Evolutionary conservation across 2,329 filamentous ascomycete species (phyloP), one percentile per base, ranked within the genome.

Genomic region (Fusarium pseudoanthophilum): DNA sequence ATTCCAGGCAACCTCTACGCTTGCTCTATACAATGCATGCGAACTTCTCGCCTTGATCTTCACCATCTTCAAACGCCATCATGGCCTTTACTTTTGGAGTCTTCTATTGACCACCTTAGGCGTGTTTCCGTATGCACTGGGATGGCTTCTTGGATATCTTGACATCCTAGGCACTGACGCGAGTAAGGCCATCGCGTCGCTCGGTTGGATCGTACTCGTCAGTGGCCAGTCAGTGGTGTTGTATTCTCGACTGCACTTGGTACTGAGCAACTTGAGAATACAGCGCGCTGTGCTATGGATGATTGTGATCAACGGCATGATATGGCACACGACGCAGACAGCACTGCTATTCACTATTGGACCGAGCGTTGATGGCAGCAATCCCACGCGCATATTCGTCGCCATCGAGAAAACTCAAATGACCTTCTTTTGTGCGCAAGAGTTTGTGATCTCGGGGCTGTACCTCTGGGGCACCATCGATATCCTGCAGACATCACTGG

Each of bases 361-460:
- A 11, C 45, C 67, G 3, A 53, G 40, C 5, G 34, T 40, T 4
- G 26, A 56, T 5, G 63, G 57, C 9, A 26, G 32, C 2, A 36
- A 43, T 16, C 56, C 24, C 11, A 36, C 52, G 9, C 42, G 18
- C 8, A 20, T 53, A 16, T 71, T 67, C 20, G 37, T 55, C 18
- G 43, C 57, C 16, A 56, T 71, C 16, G 62, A 71, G 11, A 71
- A 71, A 21, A 52, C 53, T 9, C 67, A 72, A 8, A 56, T 68
- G 68, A 52, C 68, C 2, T 64, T 59, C 16, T 72, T 72, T 8
- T 71, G 62, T 16, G 20, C 34, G 3, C 69, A 72, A n/a, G 69
- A 71, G 34, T 64, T 64, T 39, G 28, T 68, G 13, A 64, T 72
- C 18, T 67, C 63, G 3, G 67, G 48, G 0, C 13, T 67, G 1